Base-by-base conservation (phyloP, 2,329 filamentous ascomycete genomes). In the Myriosclerotinia curreyana region DNA sequence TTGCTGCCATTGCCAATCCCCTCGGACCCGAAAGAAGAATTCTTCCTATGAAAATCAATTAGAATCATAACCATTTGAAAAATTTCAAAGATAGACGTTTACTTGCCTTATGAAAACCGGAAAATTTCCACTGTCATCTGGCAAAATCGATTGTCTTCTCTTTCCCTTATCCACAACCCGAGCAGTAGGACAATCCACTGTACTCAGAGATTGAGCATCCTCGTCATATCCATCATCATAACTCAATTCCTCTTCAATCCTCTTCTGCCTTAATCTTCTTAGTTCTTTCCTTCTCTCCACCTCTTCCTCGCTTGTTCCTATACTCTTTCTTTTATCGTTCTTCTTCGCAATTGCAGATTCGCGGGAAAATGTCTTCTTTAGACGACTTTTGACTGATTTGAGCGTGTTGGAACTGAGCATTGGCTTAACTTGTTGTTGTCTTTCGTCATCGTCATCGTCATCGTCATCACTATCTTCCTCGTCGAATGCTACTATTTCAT, bases 201-300 rank as follows among this genome's bases (percentile, higher is more conserved):
- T 68, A 28, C 65, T 60, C 11, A 74, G 15, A 22, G 72, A 73
- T 51, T 71, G 74, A 28, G 73, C 74, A 67, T 75, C 73, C 28
- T 75, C 73, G 22, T 78, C 76, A 54, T 77, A 75, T 12, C 73
- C 71, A 44, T 77, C 74, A 46, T 83, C 82, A 48, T 74, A 79
- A 53, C 80, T 78, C 4, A 86, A 75, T 68, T 86, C 84, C 51
- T 84, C 79, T 66, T 82, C 82, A n/a, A 86, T 86, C 66, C 83
- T 79, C 68, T 80, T 81, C 56, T 82, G 80, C 73, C 83, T 80
- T 11, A 86, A 75, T 25, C 83, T 78, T 68, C 79, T 82, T 62
- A 86, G 73, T 68, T 86, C 83, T 36, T 82, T 83, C 68, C 83
- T 78, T 36, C 83, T 78, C 60, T 82, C 80, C 51, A 83, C 70